Percentiles rank a stretch among this genome's conserved stretches.
These are phyloP conservation scores for Fraxinus greggii DNA, from an alignment of 305 asterid genomes.

Conservation along the genomic window DNA sequence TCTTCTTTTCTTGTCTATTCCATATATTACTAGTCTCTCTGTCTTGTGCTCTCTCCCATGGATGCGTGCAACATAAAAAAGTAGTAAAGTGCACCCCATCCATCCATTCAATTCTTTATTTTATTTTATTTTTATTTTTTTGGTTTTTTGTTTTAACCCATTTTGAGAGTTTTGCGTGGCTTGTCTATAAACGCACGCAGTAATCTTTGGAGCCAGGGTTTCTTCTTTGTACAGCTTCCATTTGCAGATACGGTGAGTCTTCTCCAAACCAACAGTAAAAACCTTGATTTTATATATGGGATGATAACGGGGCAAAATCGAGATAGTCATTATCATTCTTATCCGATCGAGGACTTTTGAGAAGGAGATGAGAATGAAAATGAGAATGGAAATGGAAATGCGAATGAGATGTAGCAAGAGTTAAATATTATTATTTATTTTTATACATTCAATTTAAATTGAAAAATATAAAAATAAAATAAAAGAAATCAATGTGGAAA, in stretches of 20 bases:
- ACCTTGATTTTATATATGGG: too few species aligned
- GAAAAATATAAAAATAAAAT: too few species aligned
- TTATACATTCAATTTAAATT: too few species aligned
- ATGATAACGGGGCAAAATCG: too few species aligned
- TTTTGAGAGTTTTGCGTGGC: background rate
- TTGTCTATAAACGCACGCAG: background rate
- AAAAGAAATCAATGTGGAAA: too few species aligned
- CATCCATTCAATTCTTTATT: background rate
- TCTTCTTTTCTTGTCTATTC: background rate
- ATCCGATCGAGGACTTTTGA: too few species aligned
- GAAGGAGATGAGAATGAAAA: too few species aligned
- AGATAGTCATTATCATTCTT: too few species aligned
- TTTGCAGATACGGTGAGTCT: background rate
- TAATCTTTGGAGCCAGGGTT: background rate
- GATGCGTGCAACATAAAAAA: conserved; percentile 48
- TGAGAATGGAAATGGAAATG: too few species aligned
- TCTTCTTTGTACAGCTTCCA: background rate
- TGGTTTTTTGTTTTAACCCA: background rate
- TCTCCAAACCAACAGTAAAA: background rate
- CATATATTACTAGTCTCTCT: background rate
- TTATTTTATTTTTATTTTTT: background rate
- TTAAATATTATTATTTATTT: too few species aligned
- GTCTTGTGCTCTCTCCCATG: background rate
- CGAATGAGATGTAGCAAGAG: too few species aligned
- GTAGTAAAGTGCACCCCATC: conserved; percentile 40